Evolutionary conservation across 2,329 filamentous ascomycete species (phyloP).

Genomic region (Aspergillus oerlinghausenensis): DNA sequence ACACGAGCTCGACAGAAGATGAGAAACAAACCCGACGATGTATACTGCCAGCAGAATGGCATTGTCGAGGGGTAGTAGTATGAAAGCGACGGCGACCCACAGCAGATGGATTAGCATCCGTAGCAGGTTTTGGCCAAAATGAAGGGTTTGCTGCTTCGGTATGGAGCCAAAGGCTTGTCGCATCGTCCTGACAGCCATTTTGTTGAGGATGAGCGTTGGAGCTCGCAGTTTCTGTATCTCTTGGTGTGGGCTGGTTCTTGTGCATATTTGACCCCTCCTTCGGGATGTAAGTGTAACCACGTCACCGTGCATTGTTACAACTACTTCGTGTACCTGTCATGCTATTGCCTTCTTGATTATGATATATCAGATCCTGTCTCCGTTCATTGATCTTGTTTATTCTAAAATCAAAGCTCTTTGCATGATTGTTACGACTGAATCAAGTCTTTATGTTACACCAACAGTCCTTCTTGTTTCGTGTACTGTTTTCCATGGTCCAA

Average conservation of each 20-base stretch:
- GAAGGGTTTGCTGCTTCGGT: slow-evolving; percentile 6
- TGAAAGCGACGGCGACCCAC: slow-evolving; percentile 22
- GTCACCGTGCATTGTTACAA: slow-evolving; percentile 14
- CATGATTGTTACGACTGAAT: no score
- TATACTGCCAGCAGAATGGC: slow-evolving; percentile 40
- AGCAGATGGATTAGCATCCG: slow-evolving; percentile 21
- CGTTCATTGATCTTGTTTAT: neutral
- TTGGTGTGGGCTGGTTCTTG: neutral
- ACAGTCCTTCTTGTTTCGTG: no score
- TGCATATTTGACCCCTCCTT: neutral
- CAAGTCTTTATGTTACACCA: no score
- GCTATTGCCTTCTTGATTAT: neutral
- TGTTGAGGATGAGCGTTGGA: neutral
- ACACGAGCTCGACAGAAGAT: slow-evolving; percentile 15
- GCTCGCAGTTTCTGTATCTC: neutral
- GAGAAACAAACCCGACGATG: slow-evolving; percentile 24
- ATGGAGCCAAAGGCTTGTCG: slow-evolving; percentile 11
- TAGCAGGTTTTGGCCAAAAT: slow-evolving; percentile 6
- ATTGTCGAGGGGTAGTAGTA: slow-evolving; percentile 48
- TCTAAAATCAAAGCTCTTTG: neutral
- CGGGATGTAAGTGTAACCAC: slow-evolving; percentile 14
- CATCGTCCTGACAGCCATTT: slow-evolving; percentile 19
- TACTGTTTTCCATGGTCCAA: no score
- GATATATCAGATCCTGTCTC: neutral
- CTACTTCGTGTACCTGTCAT: neutral